Conservation (phyloP, 495 filamentous ascomycete species). For the Pseudoneurospora amorphoporcata region DNA sequence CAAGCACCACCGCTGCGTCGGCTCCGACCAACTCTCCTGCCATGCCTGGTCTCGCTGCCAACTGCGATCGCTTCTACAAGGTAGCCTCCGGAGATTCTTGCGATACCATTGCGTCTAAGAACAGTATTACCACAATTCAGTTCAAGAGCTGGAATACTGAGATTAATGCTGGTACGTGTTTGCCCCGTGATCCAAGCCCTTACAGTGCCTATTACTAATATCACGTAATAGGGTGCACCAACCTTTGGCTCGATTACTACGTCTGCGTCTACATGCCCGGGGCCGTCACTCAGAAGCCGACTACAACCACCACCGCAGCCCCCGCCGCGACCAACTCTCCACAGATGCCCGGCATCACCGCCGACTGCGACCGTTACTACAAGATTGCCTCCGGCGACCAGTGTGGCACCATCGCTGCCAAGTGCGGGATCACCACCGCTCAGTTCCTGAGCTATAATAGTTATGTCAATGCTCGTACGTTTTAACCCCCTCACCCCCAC, state of each 20-base stretch:
- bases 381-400: too few relatives aligned
- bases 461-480: slow-evolving; percentile 25
- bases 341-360: slow-evolving; percentile 8
- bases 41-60: too few relatives aligned
- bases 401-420: not conserved
- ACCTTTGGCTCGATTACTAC: slow-evolving; percentile 5
- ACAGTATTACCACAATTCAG: slow-evolving; percentile 19
- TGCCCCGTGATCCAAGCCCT: slow-evolving; percentile 29
- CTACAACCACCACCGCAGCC: not conserved
- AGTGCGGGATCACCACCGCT: slow-evolving; percentile 16
- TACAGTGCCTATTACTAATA: not conserved
- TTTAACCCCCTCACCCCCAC: too few relatives aligned
- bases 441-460: slow-evolving; percentile 27
- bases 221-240: slow-evolving; percentile 4
- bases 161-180: slow-evolving; percentile 26
- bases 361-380: too few relatives aligned
- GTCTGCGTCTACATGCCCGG: slow-evolving; percentile 25
- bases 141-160: slow-evolving; percentile 28
- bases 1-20: not conserved
- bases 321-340: slow-evolving; percentile 10
- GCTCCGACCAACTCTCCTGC: slow-evolving; percentile 12
- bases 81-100: too few relatives aligned
- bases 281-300: not conserved
- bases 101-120: too few relatives aligned
- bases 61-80: too few relatives aligned